Evolutionary conservation across 2,329 filamentous ascomycete genomes (phyloP).

Genomic region (Ascochyta fabae): DNA sequence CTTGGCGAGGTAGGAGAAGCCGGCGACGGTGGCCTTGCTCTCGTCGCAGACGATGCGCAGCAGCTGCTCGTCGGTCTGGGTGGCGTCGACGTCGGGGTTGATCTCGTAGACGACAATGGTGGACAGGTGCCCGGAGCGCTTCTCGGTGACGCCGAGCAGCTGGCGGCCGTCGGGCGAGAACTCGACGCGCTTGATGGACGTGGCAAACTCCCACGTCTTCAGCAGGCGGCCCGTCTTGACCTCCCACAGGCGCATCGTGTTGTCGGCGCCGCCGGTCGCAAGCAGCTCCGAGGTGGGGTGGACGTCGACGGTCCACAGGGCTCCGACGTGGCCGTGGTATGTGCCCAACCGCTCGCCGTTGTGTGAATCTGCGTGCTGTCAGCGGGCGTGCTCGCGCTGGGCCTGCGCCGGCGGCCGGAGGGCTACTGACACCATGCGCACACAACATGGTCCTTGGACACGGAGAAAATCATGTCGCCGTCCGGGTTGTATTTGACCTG

Average conservation of each 20-base stretch:
- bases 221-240: conserved; percentile 89
- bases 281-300: conserved; percentile 91
- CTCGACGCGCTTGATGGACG: conserved; percentile 96
- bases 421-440: conserved; percentile 78
- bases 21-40: conserved; percentile 96
- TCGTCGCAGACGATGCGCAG: conserved; percentile 87
- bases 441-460: conserved; percentile 94
- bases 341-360: conserved; percentile 96
- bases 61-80: conserved; percentile 82
- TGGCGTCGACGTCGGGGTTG: conserved; percentile 78
- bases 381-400: conserved; percentile 21
- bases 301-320: conserved; percentile 98
- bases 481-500: conserved; percentile 87
- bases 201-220: conserved; percentile 98
- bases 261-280: conserved; percentile 95
- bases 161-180: conserved; percentile 93
- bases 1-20: conserved; percentile 91
- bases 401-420: neutral
- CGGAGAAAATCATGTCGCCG: conserved; percentile 95
- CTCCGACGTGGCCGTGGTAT: conserved; percentile 95
- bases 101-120: conserved; percentile 94
- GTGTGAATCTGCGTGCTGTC: conserved; percentile 66
- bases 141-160: conserved; percentile 94
- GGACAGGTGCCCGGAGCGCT: conserved; percentile 95
- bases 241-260: conserved; percentile 97